These are phyloP conservation scores for Phytomonas sp. DNA, from an alignment of 208 protist species.

Conservation along the genomic window DNA sequence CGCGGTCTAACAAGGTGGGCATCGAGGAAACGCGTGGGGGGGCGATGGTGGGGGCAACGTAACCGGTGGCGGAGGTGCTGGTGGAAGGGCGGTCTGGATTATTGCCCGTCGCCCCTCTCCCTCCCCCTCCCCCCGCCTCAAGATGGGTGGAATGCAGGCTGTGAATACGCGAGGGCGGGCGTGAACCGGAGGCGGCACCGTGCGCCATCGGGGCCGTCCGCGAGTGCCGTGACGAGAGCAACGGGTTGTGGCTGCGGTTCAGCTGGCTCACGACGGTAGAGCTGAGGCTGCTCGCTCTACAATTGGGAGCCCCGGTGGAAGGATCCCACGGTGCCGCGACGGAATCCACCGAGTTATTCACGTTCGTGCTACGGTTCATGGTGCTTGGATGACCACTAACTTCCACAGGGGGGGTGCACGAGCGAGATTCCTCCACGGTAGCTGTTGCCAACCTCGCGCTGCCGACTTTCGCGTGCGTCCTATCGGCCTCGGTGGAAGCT, in stretches of 20 bases:
- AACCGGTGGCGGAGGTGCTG: slow-evolving; percentile 10
- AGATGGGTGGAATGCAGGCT: slow-evolving; percentile 17
- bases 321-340: slow-evolving; percentile 60
- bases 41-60: slow-evolving; percentile 17
- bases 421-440: slow-evolving; percentile 25
- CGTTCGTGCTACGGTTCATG: slow-evolving; percentile 17
- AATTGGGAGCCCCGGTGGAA: not conserved
- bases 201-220: slow-evolving; percentile 11
- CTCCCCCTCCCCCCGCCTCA: slow-evolving; percentile 11
- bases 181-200: not conserved
- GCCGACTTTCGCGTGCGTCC: not conserved
- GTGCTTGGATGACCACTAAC: not conserved
- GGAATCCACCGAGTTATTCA: slow-evolving; percentile 47
- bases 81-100: not conserved
- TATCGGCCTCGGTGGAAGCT: not conserved
- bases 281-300: slow-evolving; percentile 16
- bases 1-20: slow-evolving; percentile 13
- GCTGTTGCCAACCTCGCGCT: not conserved
- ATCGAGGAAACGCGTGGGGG: slow-evolving; percentile 4
- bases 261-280: slow-evolving; percentile 39
- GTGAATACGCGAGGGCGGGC: slow-evolving; percentile 8
- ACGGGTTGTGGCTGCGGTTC: slow-evolving; percentile 54
- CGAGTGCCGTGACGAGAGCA: slow-evolving; percentile 37
- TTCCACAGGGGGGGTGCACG: slow-evolving; percentile 56
- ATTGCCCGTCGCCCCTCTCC: slow-evolving; percentile 5